Evolutionary conservation across 2,329 filamentous ascomycete genomes (phyloP).

Genomic region (Venturia pyrina): DNA sequence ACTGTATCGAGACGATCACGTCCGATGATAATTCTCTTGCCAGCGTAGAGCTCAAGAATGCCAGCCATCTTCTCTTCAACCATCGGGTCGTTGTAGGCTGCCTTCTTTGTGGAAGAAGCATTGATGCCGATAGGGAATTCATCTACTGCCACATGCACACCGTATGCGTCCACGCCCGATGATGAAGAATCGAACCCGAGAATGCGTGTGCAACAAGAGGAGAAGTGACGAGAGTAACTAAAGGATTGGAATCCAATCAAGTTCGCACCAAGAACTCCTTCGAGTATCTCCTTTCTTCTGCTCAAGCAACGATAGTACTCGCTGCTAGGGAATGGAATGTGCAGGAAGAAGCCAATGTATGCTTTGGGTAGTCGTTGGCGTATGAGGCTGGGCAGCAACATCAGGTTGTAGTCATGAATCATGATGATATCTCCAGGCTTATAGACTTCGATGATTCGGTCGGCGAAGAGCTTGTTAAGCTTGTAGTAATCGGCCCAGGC

Average conservation of each 20-base stretch:
- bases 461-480: slow-evolving; percentile 87
- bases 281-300: slow-evolving; percentile 78
- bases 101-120: slow-evolving; percentile 63
- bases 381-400: slow-evolving; percentile 80
- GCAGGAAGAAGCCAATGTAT: slow-evolving; percentile 90
- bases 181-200: slow-evolving; percentile 82
- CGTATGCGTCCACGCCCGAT: slow-evolving; percentile 79
- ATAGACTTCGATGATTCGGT: slow-evolving; percentile 79
- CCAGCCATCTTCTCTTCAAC: slow-evolving; percentile 62
- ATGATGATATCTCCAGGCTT: slow-evolving; percentile 87
- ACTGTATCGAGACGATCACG: slow-evolving; percentile 90
- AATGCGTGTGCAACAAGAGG: slow-evolving; percentile 85
- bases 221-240: slow-evolving; percentile 89
- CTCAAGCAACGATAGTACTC: slow-evolving; percentile 88
- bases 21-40: slow-evolving; percentile 90
- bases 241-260: slow-evolving; percentile 93
- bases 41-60: slow-evolving; percentile 68
- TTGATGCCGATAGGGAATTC: slow-evolving; percentile 95
- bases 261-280: slow-evolving; percentile 82
- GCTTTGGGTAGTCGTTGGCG: slow-evolving; percentile 78
- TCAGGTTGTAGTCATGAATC: slow-evolving; percentile 88
- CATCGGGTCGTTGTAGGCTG: slow-evolving; percentile 61
- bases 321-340: slow-evolving; percentile 90
- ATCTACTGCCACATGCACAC: slow-evolving; percentile 78
- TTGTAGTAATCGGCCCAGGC: slow-evolving; percentile 90